phyloP scores from a whole-genome alignment of 2,329 filamentous ascomycete species.

The Aspergillus flavus region DNA sequence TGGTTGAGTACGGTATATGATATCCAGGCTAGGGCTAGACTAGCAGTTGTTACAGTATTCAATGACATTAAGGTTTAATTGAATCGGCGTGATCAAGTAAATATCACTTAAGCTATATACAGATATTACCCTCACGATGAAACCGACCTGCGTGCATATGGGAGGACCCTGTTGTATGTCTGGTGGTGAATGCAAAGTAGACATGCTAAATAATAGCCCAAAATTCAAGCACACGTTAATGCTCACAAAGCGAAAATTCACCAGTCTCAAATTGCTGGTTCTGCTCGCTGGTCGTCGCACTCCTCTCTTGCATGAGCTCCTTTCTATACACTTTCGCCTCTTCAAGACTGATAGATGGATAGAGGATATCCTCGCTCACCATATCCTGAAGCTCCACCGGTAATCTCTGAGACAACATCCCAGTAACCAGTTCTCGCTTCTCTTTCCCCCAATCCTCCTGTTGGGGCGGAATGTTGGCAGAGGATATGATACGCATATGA shows the following conservation, averaged over 20 bases:
- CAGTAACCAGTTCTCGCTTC: constrained; percentile 8
- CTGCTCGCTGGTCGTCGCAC: constrained; percentile 4
- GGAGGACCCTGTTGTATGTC: too few relatives aligned
- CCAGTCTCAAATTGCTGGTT: constrained; percentile 18
- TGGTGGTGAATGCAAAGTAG: too few relatives aligned
- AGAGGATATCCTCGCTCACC: constrained; percentile 25
- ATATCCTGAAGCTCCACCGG: constrained; percentile 32
- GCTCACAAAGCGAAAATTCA: constrained; percentile 20
- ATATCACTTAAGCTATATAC: background rate
- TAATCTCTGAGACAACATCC: constrained; percentile 15
- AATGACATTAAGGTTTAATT: too few relatives aligned
- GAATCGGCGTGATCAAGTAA: background rate
- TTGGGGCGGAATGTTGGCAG: constrained; percentile 56
- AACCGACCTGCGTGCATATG: too few relatives aligned
- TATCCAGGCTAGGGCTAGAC: too few relatives aligned
- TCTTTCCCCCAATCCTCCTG: constrained; percentile 50
- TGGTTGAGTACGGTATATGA: too few relatives aligned
- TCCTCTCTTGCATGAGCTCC: constrained; percentile 45
- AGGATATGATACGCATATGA: constrained; percentile 52
- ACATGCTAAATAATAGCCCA: background rate
- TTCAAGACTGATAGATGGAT: constrained; percentile 34
- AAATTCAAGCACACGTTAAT: constrained; percentile 21
- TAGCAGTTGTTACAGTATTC: too few relatives aligned
- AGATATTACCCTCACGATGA: background rate
- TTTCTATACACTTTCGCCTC: constrained; percentile 42